Percentiles rank a stretch among this genome's conserved stretches.
Evolutionary conservation across 2,329 filamentous ascomycete genomes (phyloP).

Genomic region (Scedosporium aurantiacum): DNA sequence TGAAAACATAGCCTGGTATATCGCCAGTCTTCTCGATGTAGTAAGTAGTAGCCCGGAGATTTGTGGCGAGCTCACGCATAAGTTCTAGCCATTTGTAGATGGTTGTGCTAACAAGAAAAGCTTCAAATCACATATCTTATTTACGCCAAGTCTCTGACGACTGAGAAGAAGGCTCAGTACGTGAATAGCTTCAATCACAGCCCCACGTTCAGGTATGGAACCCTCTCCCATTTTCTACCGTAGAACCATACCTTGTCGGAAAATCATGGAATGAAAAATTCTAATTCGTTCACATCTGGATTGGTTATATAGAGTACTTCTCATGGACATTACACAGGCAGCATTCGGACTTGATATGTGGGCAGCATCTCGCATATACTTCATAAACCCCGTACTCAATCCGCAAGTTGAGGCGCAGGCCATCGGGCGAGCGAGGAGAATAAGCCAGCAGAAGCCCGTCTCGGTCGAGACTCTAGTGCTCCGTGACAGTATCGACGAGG

Average conservation of each 20-base stretch:
- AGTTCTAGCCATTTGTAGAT: neutral
- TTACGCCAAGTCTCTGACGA: slow-evolving; percentile 53
- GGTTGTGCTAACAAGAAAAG: slow-evolving; percentile 16
- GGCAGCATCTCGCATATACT: slow-evolving; percentile 75
- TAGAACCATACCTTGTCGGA: neutral
- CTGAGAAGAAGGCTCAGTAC: slow-evolving; percentile 58
- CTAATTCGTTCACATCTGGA: slow-evolving; percentile 3
- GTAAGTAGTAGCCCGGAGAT: slow-evolving; percentile 22
- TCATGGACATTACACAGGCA: slow-evolving; percentile 87
- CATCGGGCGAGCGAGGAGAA: slow-evolving; percentile 78
- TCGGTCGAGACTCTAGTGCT: slow-evolving; percentile 80
- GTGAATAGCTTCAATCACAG: slow-evolving; percentile 67
- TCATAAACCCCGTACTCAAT: slow-evolving; percentile 78
- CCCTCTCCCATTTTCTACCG: neutral
- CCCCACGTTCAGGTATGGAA: slow-evolving; percentile 41
- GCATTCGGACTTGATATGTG: slow-evolving; percentile 81
- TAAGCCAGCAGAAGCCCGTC: slow-evolving; percentile 70
- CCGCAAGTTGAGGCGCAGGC: slow-evolving; percentile 81
- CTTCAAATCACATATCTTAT: slow-evolving; percentile 51
- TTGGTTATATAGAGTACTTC: slow-evolving; percentile 46
- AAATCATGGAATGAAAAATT: neutral
- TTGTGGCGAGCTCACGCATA: neutral
- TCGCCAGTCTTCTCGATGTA: slow-evolving; percentile 72
- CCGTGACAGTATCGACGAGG: slow-evolving; percentile 70
- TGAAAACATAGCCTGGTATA: slow-evolving; percentile 76